Evolutionary conservation across 2,329 filamentous ascomycete species (phyloP), one percentile per base, ranked within the genome.

Genomic region (Capronia americana): DNA sequence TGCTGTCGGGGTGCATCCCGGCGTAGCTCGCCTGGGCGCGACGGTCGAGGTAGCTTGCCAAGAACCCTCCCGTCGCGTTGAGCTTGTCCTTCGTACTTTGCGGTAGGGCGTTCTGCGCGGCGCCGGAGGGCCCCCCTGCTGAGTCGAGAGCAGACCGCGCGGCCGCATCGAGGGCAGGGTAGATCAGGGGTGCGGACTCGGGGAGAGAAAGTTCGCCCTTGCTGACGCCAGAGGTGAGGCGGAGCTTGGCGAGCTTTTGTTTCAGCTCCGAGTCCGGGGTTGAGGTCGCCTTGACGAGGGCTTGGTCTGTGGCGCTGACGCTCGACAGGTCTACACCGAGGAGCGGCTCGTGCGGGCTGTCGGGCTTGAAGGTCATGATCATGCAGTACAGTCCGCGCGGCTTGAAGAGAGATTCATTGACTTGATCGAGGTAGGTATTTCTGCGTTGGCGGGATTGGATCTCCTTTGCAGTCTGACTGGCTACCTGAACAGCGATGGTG

Each of bases 391-490:
- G 78, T 0, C 86, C 86, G 1, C 80, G 81, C 0, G 87, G 86
- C 55, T 79, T 80, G 74, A 89, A 89, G 65, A 87, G 82, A 2
- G 84, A 78, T 8, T 82, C 78, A 71, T 88, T 89, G 70, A 87
- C 80, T 41, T 78, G 75, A 69, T 87, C 81, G 17, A 89, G 79
- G 72, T 86, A 88, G 0, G 73, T 76, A 70, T 87, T 88, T 0
- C 83, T 80, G 50, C 79, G 76, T 46, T 70, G 57, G 48, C 70
- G 77, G 12, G 65, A 56, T 54, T 69, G 70, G n/a, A 70, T 28
- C 53, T 69, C 68, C 56, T 66, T 30, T n/a, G 54, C 69, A 5
- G 66, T 66, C 20, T 38, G 26, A 59, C 51, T 64, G 38, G 64
- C 61, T 26, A 65, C 66, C 28, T 67, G 63, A 2, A 72, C 66